These are phyloP conservation scores for Heritiera littoralis DNA, from an alignment of 345 rosid species.

Conservation along the genomic window DNA sequence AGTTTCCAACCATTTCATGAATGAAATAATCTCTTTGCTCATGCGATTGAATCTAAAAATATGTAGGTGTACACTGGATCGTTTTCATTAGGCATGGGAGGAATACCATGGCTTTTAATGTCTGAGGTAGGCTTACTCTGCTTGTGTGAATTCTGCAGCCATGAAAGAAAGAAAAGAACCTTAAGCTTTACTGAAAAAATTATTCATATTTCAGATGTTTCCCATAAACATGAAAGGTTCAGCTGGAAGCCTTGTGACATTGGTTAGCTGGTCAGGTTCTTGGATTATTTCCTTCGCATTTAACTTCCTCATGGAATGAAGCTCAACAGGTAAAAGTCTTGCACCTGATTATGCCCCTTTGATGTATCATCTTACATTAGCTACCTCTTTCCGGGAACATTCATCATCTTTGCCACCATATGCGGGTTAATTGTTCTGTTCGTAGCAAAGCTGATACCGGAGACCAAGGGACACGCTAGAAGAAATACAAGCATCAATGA, in stretches of 20 bases:
- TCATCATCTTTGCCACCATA: slow-evolving; percentile 59
- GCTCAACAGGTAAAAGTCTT: slow-evolving; percentile 33
- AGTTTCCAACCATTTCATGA: too few relatives aligned
- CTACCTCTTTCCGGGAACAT: slow-evolving; percentile 49
- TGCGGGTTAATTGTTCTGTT: slow-evolving; percentile 67
- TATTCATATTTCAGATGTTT: slow-evolving; percentile 54
- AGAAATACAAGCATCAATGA: slow-evolving; percentile 70
- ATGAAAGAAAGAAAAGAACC: neutral
- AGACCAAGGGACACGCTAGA: slow-evolving; percentile 77
- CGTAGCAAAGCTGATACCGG: slow-evolving; percentile 71
- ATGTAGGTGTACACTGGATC: slow-evolving; percentile 46
- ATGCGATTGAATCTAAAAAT: too few relatives aligned
- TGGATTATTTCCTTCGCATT: slow-evolving; percentile 74
- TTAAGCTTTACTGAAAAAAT: neutral
- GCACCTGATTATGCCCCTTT: too few relatives aligned
- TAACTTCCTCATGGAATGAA: slow-evolving; percentile 60
- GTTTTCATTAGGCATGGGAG: slow-evolving; percentile 68
- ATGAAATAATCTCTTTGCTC: too few relatives aligned
- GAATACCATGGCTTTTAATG: slow-evolving; percentile 79
- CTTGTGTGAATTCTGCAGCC: neutral
- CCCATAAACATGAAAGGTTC: slow-evolving; percentile 82
- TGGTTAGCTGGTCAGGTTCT: slow-evolving; percentile 78
- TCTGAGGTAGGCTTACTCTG: slow-evolving; percentile 55
- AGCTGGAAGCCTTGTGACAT: slow-evolving; percentile 80
- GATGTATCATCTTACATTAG: too few relatives aligned